These are phyloP conservation scores for Aspergillus pseudoglaucus DNA, from an alignment of 2,329 filamentous ascomycete species.

Conservation along the genomic window DNA sequence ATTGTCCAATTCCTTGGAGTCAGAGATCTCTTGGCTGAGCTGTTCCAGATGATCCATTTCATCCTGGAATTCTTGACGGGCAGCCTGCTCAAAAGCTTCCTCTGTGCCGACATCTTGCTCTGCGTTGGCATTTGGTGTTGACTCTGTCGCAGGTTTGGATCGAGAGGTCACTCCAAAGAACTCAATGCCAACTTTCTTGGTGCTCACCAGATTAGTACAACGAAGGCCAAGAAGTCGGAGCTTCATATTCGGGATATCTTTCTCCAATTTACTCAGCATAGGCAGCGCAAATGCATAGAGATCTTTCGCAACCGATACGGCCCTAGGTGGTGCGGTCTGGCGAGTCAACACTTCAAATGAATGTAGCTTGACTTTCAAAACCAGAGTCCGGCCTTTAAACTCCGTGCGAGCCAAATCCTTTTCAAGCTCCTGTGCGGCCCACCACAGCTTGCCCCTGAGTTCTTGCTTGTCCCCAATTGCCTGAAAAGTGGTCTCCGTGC, in stretches of 20 bases:
- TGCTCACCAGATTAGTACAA: conserved; percentile 80
- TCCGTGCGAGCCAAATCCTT: conserved; percentile 72
- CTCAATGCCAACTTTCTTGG: conserved; percentile 69
- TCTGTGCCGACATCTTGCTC: conserved; percentile 66
- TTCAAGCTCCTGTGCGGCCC: conserved; percentile 77
- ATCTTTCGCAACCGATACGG: conserved; percentile 69
- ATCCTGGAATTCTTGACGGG: conserved; percentile 53
- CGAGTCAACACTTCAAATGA: conserved; percentile 88
- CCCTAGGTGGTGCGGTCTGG: conserved; percentile 67
- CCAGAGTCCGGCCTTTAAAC: conserved; percentile 84
- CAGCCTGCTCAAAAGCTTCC: conserved; percentile 58
- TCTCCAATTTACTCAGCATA: conserved; percentile 76
- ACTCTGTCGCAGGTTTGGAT: conserved; percentile 11
- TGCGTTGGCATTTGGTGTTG: conserved; percentile 16
- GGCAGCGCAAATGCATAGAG: conserved; percentile 75
- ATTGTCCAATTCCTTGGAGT: conserved; percentile 4
- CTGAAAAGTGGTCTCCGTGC: conserved; percentile 84
- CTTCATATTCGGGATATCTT: conserved; percentile 72
- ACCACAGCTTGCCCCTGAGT: conserved; percentile 70
- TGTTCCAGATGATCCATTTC: conserved; percentile 57
- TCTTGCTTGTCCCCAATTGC: conserved; percentile 65
- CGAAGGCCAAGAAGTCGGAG: conserved; percentile 81
- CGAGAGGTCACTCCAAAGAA: conserved; percentile 61
- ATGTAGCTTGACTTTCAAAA: conserved; percentile 87
- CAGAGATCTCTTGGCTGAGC: conserved; percentile 51